These are phyloP conservation scores for Endothia cerciana DNA, from an alignment of 2,329 filamentous ascomycete species.

Conservation along the genomic window DNA sequence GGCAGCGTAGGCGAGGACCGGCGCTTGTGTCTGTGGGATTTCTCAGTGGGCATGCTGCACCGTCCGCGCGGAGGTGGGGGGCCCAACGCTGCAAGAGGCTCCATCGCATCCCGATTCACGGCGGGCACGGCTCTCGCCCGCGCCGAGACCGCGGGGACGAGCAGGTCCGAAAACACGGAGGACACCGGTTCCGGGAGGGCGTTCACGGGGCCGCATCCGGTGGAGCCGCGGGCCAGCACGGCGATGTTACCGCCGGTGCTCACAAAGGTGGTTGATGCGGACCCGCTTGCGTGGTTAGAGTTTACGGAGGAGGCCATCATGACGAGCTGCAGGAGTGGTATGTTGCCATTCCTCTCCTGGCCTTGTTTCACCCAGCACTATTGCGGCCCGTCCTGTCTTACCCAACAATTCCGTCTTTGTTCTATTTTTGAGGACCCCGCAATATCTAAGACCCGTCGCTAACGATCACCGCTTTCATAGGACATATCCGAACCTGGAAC, in stretches of 20 bases:
- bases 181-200: slow-evolving; percentile 44
- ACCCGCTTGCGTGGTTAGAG: slow-evolving; percentile 87
- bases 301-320: slow-evolving; percentile 94
- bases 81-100: slow-evolving; percentile 49
- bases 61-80: slow-evolving; percentile 66
- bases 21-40: slow-evolving; percentile 91
- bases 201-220: slow-evolving; percentile 71
- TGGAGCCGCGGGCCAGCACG: slow-evolving; percentile 82
- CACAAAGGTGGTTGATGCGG: slow-evolving; percentile 82
- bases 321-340: slow-evolving; percentile 89
- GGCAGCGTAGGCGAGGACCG: slow-evolving; percentile 96
- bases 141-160: slow-evolving; percentile 66
- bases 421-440: neutral
- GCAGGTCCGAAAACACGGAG: slow-evolving; percentile 49
- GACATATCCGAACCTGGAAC: slow-evolving; percentile 48
- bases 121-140: slow-evolving; percentile 49
- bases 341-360: slow-evolving; percentile 39
- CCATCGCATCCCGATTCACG: slow-evolving; percentile 55
- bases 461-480: slow-evolving; percentile 32
- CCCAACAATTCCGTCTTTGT: neutral
- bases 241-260: slow-evolving; percentile 90
- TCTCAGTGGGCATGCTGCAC: slow-evolving; percentile 94
- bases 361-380: neutral
- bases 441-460: slow-evolving; percentile 4
- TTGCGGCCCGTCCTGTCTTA: neutral